Evolutionary conservation across 2,329 filamentous ascomycete genomes (phyloP).

Genomic region (Sporothrix globosa): DNA sequence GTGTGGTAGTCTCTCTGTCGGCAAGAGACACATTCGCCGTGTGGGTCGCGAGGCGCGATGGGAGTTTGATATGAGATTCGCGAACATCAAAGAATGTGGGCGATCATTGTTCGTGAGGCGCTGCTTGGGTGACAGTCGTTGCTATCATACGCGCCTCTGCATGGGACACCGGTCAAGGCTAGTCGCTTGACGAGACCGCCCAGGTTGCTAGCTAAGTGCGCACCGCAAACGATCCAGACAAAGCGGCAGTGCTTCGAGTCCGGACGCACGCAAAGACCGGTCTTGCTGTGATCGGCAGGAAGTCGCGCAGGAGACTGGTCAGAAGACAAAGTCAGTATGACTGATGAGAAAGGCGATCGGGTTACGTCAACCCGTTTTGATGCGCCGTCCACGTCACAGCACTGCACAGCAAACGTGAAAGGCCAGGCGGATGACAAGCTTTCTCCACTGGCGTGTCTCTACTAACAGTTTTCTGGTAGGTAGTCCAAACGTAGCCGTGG

Average conservation of each 20-base stretch:
- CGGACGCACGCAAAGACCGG: neutral
- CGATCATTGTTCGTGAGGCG: neutral
- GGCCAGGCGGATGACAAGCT: neutral
- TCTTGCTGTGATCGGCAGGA: neutral
- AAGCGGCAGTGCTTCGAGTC: neutral
- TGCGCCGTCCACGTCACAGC: conserved; percentile 4
- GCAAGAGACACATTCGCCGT: conserved; percentile 25
- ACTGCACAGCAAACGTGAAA: neutral
- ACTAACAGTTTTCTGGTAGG: conserved; percentile 2
- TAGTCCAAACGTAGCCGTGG: neutral
- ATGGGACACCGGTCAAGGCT: conserved; percentile 3
- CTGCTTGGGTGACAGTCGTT: neutral
- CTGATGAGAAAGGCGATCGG: neutral
- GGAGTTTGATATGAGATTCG: neutral
- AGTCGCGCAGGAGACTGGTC: neutral
- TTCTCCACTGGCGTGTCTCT: neutral
- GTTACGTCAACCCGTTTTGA: neutral
- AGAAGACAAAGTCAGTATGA: neutral
- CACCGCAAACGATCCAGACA: neutral
- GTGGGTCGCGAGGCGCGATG: conserved; percentile 29
- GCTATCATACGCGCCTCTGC: conserved; percentile 13
- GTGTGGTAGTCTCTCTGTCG: conserved; percentile 4
- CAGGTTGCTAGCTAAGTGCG: neutral
- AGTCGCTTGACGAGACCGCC: neutral
- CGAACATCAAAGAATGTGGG: conserved; percentile 24